A percentile compares a stretch with the other conserved stretches of the same genome.
phyloP scores from a whole-genome alignment of 768 basidiomycete species.

The Russula griseocarnosa region DNA sequence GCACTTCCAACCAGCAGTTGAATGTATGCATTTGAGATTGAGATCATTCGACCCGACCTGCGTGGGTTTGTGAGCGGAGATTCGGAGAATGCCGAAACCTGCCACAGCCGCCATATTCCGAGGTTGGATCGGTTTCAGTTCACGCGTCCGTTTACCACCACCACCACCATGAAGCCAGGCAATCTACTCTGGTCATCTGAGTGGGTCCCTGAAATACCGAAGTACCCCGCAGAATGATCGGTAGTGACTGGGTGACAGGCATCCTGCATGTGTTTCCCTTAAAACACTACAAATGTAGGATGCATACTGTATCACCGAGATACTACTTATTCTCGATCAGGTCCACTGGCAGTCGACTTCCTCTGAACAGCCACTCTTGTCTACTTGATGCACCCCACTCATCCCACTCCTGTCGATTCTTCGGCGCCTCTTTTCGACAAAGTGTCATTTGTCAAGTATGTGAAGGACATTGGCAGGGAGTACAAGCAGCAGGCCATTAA shows the following conservation, averaged over 20 bases:
- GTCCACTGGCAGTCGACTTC: too few species aligned
- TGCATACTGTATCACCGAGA: too few species aligned
- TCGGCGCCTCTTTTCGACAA: not conserved
- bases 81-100: not conserved
- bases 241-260: not conserved
- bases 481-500: slow-evolving; percentile 10
- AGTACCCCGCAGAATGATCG: not conserved
- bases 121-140: not conserved
- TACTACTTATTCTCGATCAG: not conserved
- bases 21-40: too few species aligned
- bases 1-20: too few species aligned
- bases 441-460: not conserved
- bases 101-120: not conserved
- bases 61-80: too few species aligned
- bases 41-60: too few species aligned
- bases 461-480: slow-evolving; percentile 7
- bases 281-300: too few species aligned
- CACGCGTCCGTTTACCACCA: not conserved
- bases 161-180: not conserved
- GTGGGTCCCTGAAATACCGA: not conserved
- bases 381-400: not conserved
- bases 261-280: not conserved
- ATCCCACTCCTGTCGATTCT: not conserved
- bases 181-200: slow-evolving; percentile 1
- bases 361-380: not conserved